Percentiles rank a stretch among this genome's conserved stretches.
These are phyloP conservation scores for Clarireedia sp. DNA, from an alignment of 2,329 filamentous ascomycete species.

Conservation along the genomic window DNA sequence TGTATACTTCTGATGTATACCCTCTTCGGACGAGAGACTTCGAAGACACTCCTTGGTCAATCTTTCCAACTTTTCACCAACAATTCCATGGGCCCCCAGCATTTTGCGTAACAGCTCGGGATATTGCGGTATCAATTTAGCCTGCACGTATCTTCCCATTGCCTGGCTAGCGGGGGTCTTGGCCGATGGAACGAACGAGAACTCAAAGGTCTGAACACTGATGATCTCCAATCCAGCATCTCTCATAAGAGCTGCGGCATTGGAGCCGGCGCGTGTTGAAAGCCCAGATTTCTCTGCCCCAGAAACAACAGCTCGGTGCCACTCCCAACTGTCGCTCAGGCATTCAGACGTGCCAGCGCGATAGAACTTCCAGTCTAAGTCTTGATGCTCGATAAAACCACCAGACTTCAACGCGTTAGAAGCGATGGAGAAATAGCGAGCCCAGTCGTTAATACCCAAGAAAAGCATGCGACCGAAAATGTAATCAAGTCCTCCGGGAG, in stretches of 20 bases:
- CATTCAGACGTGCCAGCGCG: background rate
- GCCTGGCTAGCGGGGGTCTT: conserved; percentile 2
- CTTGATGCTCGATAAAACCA: conserved; percentile 7
- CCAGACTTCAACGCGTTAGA: background rate
- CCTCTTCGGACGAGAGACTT: conserved; percentile 1
- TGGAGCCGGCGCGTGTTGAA: background rate
- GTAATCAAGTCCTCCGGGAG: background rate
- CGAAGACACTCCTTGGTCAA: conserved; percentile 4
- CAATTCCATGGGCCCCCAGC: background rate
- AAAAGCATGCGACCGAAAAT: conserved; percentile 6
- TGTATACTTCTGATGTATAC: conserved; percentile 6
- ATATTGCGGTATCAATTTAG: conserved; percentile 7
- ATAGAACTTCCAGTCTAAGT: conserved; percentile 9
- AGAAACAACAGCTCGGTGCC: conserved; percentile 1
- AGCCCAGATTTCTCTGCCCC: background rate
- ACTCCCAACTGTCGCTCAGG: conserved; percentile 1
- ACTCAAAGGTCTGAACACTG: conserved; percentile 1
- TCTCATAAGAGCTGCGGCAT: background rate
- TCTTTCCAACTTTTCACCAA: background rate
- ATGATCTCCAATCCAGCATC: background rate
- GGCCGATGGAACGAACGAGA: background rate
- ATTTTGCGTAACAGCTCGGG: conserved; percentile 2
- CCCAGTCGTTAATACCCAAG: conserved; percentile 4
- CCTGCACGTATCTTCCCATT: conserved; percentile 7
- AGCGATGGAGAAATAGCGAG: conserved; percentile 1